These are phyloP conservation scores for Linnemannia zychae DNA, from an alignment of 192 early-diverging fungal species.

Conservation along the genomic window DNA sequence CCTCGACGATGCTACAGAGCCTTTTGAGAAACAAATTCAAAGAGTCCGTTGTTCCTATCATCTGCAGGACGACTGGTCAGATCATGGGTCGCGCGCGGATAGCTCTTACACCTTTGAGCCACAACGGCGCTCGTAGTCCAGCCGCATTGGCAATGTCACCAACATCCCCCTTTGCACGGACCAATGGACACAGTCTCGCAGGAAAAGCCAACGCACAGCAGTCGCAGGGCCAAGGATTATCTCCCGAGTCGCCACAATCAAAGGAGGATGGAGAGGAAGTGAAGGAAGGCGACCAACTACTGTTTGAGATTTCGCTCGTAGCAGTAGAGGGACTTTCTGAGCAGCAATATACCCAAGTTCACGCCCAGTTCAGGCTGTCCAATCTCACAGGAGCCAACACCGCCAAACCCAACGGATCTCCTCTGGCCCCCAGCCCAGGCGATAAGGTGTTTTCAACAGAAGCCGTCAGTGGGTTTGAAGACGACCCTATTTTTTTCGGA, in stretches of 20 bases:
- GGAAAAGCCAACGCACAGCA: background rate
- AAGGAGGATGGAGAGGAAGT: conserved; percentile 38
- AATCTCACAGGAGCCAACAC: conserved; percentile 63
- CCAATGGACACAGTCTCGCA: conserved; percentile 3
- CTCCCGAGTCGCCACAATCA: background rate
- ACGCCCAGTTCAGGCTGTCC: conserved; percentile 77
- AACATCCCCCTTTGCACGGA: background rate
- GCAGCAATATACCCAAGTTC: conserved; percentile 76
- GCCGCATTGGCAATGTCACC: background rate
- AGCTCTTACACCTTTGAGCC: conserved; percentile 56
- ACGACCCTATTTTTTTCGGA: conserved; percentile 63
- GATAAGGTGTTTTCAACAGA: conserved; percentile 75
- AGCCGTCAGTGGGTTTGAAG: conserved; percentile 68
- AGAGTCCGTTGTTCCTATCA: conserved; percentile 58
- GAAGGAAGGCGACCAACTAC: conserved; percentile 61
- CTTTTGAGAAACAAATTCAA: conserved; percentile 56
- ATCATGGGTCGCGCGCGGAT: conserved; percentile 54
- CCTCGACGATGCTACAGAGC: conserved; percentile 57
- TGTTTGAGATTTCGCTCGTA: conserved; percentile 79
- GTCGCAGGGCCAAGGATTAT: background rate
- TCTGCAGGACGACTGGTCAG: conserved; percentile 61
- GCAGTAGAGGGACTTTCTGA: conserved; percentile 73
- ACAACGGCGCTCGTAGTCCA: background rate
- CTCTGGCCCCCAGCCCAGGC: conserved; percentile 12
- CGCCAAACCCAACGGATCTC: background rate